A percentile compares a stretch with the other conserved stretches of the same genome.
These are phyloP conservation scores for Puccinia coronata DNA, from an alignment of 1,284 basidiomycete species.

Conservation along the genomic window DNA sequence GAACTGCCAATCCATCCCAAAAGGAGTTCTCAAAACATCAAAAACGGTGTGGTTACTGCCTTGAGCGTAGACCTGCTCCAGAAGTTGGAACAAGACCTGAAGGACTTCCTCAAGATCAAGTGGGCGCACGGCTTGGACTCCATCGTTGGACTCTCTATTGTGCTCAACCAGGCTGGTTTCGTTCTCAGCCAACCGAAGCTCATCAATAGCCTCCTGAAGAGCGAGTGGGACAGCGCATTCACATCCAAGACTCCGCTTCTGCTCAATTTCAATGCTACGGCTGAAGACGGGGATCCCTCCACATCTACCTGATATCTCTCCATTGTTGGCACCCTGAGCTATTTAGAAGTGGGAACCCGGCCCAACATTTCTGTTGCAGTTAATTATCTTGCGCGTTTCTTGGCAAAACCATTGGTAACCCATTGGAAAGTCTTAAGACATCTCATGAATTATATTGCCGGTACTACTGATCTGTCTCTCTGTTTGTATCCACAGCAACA, in stretches of 20 bases:
- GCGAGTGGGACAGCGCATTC: background rate
- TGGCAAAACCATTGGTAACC: background rate
- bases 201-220: background rate
- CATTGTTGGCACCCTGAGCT: background rate
- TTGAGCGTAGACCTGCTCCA: background rate
- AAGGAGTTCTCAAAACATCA: too few relatives aligned
- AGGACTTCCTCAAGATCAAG: background rate
- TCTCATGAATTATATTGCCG: background rate
- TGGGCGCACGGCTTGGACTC: background rate
- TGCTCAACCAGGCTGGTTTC: background rate
- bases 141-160: background rate
- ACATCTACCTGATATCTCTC: background rate
- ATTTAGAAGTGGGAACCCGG: background rate
- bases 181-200: too few relatives aligned
- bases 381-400: background rate
- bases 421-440: background rate
- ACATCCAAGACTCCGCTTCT: background rate
- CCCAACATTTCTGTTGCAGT: background rate
- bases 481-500: too few relatives aligned
- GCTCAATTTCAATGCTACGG: background rate
- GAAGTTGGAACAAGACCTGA: background rate
- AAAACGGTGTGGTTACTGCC: slow-evolving; percentile 6
- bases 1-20: too few relatives aligned
- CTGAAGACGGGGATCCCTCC: background rate
- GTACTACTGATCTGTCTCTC: too few relatives aligned